Conservation (phyloP, 148 eudicot genomes). For the Cornus suecica region DNA sequence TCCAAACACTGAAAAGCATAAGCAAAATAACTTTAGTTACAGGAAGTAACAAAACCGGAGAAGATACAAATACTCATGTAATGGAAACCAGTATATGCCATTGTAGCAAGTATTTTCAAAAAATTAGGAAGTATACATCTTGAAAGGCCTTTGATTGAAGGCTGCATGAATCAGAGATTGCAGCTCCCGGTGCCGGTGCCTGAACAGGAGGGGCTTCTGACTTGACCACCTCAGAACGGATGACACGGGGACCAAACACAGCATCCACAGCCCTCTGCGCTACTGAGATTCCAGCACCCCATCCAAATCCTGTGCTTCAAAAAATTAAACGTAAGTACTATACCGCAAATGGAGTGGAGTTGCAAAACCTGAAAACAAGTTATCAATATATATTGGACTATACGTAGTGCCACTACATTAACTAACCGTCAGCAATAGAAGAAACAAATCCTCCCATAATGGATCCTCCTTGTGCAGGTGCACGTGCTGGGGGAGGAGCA, state of each 20-base stretch:
- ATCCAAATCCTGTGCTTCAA: constrained; percentile 19
- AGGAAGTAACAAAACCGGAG: neutral
- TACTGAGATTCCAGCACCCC: constrained; percentile 23
- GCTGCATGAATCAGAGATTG: constrained; percentile 18
- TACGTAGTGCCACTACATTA: neutral
- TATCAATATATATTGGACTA: neutral
- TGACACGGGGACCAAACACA: constrained; percentile 20
- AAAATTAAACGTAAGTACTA: neutral
- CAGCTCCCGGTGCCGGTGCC: neutral
- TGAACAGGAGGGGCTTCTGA: neutral
- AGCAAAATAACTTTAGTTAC: too few relatives aligned
- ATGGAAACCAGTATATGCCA: too few relatives aligned
- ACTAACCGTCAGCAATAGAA: constrained; percentile 17
- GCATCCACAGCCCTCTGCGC: constrained; percentile 21
- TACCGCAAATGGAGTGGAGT: too few relatives aligned
- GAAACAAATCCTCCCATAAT: constrained; percentile 3
- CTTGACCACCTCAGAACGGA: constrained; percentile 11
- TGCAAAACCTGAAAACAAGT: neutral
- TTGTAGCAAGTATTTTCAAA: neutral
- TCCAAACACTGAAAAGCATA: constrained; percentile 32
- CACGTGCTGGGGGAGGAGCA: constrained; percentile 13
- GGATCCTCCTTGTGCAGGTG: neutral
- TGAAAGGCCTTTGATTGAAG: constrained; percentile 22
- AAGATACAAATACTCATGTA: neutral
- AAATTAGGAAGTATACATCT: constrained; percentile 20